Conservation (phyloP, 2,329 filamentous ascomycete genomes). For the Hysterium pulicare region DNA sequence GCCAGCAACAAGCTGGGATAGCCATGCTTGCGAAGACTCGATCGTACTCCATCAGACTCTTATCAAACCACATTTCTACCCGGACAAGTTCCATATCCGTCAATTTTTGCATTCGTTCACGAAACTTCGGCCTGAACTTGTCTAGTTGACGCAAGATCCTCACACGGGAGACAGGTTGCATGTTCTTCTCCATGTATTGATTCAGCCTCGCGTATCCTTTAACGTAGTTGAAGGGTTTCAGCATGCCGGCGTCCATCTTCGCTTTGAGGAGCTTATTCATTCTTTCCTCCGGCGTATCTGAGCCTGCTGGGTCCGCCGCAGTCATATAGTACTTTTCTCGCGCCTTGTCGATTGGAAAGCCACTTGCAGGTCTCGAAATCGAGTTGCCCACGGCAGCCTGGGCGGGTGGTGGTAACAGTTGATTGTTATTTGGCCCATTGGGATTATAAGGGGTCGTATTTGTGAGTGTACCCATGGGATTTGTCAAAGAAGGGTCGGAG, state of each 20-base stretch:
- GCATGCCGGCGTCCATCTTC: slow-evolving; percentile 90
- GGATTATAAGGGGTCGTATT: slow-evolving; percentile 28
- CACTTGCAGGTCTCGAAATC: slow-evolving; percentile 60
- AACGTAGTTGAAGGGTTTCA: slow-evolving; percentile 98
- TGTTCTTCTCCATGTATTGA: slow-evolving; percentile 86
- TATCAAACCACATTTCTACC: slow-evolving; percentile 99
- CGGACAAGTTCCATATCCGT: slow-evolving; percentile 92
- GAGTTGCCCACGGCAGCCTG: slow-evolving; percentile 49
- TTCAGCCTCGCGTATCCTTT: slow-evolving; percentile 89
- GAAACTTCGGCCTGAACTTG: slow-evolving; percentile 90
- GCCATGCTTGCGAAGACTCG: slow-evolving; percentile 99
- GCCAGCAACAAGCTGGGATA: slow-evolving; percentile 95
- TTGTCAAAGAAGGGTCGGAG: slow-evolving; percentile 55
- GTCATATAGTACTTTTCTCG: slow-evolving; percentile 92
- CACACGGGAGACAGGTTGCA: slow-evolving; percentile 76
- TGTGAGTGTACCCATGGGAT: slow-evolving; percentile 40
- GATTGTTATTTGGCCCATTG: slow-evolving; percentile 47
- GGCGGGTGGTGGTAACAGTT: slow-evolving; percentile 40
- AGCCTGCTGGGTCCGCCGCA: slow-evolving; percentile 87
- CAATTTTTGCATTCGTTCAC: slow-evolving; percentile 87
- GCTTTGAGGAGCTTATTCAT: slow-evolving; percentile 93
- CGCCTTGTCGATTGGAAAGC: slow-evolving; percentile 65
- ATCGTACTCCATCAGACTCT: slow-evolving; percentile 94
- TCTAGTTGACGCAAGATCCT: slow-evolving; percentile 91
- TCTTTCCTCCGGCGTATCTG: slow-evolving; percentile 82